A percentile compares a stretch with the other conserved stretches of the same genome.
Evolutionary conservation across 495 filamentous ascomycete genomes (phyloP).

Genomic region (Tuber microsphaerosporum): DNA sequence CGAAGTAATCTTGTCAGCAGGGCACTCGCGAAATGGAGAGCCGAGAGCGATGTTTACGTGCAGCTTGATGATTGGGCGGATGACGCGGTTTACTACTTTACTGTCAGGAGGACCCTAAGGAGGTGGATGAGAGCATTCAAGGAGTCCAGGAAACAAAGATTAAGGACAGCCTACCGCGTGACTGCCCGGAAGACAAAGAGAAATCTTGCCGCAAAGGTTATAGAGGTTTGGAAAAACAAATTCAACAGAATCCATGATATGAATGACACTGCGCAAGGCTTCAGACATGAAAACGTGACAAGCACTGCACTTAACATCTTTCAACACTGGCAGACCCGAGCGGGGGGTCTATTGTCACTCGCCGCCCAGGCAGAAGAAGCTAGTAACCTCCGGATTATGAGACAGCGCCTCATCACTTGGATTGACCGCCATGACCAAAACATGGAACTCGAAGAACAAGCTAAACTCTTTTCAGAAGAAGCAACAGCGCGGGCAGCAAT

Average conservation of each 20-base stretch:
- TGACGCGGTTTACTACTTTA: conserved; percentile 39
- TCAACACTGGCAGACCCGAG: conserved; percentile 11
- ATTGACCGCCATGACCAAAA: conserved; percentile 8
- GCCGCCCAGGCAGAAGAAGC: conserved; percentile 16
- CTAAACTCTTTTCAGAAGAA: conserved; percentile 9
- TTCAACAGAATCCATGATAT: conserved; percentile 12
- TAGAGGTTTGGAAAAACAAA: conserved; percentile 18
- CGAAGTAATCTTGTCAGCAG: conserved; percentile 3
- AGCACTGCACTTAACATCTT: conserved; percentile 1
- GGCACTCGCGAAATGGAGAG: conserved; percentile 21
- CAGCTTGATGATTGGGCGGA: conserved; percentile 31
- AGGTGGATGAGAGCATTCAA: conserved; percentile 29
- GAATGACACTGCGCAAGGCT: conserved; percentile 10
- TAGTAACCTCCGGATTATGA: conserved; percentile 12
- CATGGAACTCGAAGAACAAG: conserved; percentile 12
- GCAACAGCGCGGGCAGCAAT: conserved; percentile 16
- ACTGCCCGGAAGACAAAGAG: conserved; percentile 26
- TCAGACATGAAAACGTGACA: conserved; percentile 1
- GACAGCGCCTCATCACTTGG: conserved; percentile 16
- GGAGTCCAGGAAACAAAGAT: conserved; percentile 17
- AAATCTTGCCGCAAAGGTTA: conserved; percentile 14
- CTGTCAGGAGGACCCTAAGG: conserved; percentile 17
- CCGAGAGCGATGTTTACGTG: conserved; percentile 12
- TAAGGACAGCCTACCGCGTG: conserved; percentile 33
- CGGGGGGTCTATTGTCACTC: not conserved